Base-by-base conservation (phyloP, 192 early-diverging fungal genomes). In the Backusella australiensis region DNA sequence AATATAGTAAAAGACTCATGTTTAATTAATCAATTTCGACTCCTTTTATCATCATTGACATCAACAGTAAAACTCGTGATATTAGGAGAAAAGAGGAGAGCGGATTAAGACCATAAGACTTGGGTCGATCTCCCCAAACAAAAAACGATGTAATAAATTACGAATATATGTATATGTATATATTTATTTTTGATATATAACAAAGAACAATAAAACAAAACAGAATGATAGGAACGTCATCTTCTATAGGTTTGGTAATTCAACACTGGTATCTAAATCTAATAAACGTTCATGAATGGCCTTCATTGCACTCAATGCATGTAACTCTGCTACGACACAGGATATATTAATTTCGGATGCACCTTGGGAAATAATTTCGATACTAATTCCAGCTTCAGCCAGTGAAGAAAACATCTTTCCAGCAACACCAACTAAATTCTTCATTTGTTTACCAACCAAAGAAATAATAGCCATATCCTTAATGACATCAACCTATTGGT, bases 351-450 rank as follows among this genome's bases (percentile, higher is more conserved):
- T 96, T 83, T 97, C 96, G 19, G 89, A 91, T 12, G 96, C 94
- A 35, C 95, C 96, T 85, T 97, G 96, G 32, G 92, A 94, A 53
- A 97, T 97, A 91, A 97, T 97, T 82, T 97, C 96, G 71, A 97
- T 95, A 80, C 95, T 97, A 70, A 97, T 91, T 66, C 86, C 83
- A 75, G 90, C 86, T 72, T 89, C 86, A 17, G 94, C 92, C 53
- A 97, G 82, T 6, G 91, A 91, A 66, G 87, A 83, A 82, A 97
- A 97, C 94, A 97, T 95, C 75, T 87, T 89, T 19, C 93, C 89
- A 4, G 93, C 91, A 46, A 94, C 89, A 56, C 96, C 96, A 36
- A 96, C 95, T 89, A 93, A 91, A 75, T 94, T 94, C 15, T 91
- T 87, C 96, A 97, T 97, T 73, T 94, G 91, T 53, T 88, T 84